Evolutionary conservation across 2,329 filamentous ascomycete species (phyloP).

Genomic region (Alternaria postmessia): DNA sequence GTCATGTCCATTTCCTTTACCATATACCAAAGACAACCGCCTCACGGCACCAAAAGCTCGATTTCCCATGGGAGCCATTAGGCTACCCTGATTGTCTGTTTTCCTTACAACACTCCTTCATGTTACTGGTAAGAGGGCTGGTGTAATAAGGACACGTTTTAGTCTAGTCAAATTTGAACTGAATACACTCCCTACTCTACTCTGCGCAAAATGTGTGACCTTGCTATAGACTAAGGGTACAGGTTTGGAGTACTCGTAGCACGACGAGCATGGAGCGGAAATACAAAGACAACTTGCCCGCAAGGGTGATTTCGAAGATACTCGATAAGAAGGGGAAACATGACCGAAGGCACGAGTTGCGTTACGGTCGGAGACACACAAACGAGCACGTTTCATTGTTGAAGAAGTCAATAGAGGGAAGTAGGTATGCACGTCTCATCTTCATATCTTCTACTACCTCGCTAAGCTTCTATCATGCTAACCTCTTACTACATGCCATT

Average conservation of each 20-base stretch:
- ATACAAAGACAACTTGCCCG: too few relatives aligned
- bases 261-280: too few relatives aligned
- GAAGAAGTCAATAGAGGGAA: not conserved
- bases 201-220: not conserved
- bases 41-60: constrained; percentile 13
- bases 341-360: too few relatives aligned
- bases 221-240: too few relatives aligned
- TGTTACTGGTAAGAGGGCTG: not conserved
- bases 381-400: too few relatives aligned
- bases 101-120: not conserved
- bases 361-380: too few relatives aligned
- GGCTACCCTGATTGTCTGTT: too few relatives aligned
- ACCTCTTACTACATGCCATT: not conserved
- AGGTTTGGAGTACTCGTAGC: too few relatives aligned
- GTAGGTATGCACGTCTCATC: not conserved
- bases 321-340: too few relatives aligned
- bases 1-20: not conserved
- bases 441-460: not conserved
- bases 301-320: too few relatives aligned
- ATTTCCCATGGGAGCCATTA: not conserved
- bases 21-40: constrained; percentile 18
- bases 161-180: not conserved
- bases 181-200: not conserved
- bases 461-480: not conserved
- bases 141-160: not conserved